A percentile compares a stretch with the other conserved stretches of the same genome.
These are phyloP conservation scores for Trichoderma orchidacearum DNA, from an alignment of 495 filamentous ascomycete genomes.

Conservation along the genomic window DNA sequence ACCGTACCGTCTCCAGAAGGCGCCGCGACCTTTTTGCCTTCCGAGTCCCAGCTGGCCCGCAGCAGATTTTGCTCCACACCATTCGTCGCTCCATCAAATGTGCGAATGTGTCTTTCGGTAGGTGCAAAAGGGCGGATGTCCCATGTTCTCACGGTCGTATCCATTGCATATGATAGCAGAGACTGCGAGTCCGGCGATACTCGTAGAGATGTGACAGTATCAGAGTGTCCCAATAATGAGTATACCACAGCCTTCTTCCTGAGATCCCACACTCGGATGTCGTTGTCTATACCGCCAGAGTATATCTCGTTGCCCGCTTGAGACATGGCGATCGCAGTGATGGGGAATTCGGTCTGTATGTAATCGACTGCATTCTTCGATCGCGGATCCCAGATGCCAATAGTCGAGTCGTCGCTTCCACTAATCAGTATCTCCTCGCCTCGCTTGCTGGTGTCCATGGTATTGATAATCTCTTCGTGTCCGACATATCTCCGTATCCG, in stretches of 20 bases:
- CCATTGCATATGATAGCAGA: constrained; percentile 83
- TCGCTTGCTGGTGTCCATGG: constrained; percentile 70
- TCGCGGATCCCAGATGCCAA: constrained; percentile 93
- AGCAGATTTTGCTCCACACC: constrained; percentile 90
- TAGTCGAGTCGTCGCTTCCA: constrained; percentile 83
- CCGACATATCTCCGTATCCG: constrained; percentile 85
- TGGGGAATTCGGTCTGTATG: constrained; percentile 82
- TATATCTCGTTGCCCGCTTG: constrained; percentile 95
- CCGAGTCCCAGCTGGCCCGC: constrained; percentile 79
- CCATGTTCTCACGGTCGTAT: constrained; percentile 89
- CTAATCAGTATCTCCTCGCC: constrained; percentile 83
- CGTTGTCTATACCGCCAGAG: constrained; percentile 90
- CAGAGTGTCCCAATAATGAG: constrained; percentile 75
- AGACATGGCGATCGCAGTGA: constrained; percentile 79
- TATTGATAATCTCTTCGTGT: constrained; percentile 89
- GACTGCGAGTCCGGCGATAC: constrained; percentile 87
- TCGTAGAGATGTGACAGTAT: constrained; percentile 80
- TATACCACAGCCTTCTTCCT: constrained; percentile 81
- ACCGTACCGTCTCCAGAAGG: constrained; percentile 85
- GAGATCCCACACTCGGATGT: constrained; percentile 94
- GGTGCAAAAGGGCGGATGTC: constrained; percentile 93
- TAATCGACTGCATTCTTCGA: constrained; percentile 81
- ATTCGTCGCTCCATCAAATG: constrained; percentile 76
- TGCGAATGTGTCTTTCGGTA: constrained; percentile 64
- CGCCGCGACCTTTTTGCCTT: constrained; percentile 73